These are phyloP conservation scores for Wallacemonas sp. DNA, from an alignment of 208 protist species.

Conservation along the genomic window DNA sequence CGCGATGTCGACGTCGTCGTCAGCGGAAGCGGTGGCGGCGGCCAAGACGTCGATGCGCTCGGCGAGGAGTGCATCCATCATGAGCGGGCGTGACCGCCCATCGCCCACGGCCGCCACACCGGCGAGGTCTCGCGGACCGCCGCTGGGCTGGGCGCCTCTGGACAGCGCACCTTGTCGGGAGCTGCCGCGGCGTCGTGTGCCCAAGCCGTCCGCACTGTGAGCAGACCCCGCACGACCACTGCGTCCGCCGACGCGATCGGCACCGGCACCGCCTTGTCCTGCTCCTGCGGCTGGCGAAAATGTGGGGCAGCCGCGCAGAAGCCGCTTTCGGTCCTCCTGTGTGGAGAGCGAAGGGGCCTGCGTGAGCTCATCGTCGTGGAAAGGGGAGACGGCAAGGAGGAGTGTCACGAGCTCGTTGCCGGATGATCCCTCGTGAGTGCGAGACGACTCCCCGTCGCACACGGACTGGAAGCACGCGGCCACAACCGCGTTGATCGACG, in stretches of 20 bases:
- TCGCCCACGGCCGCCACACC: neutral
- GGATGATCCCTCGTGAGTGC: neutral
- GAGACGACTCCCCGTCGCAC: neutral
- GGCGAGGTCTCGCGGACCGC: neutral
- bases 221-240: neutral
- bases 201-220: neutral
- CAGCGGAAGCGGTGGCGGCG: neutral
- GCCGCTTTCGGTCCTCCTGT: slow-evolving; percentile 25
- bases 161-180: neutral
- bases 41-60: slow-evolving; percentile 8
- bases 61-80: slow-evolving; percentile 11
- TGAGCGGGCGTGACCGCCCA: neutral
- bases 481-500: slow-evolving; percentile 68
- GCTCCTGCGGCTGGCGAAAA: neutral
- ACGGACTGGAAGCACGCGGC: slow-evolving; percentile 35
- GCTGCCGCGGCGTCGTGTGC: neutral
- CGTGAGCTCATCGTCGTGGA: slow-evolving; percentile 36
- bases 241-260: neutral
- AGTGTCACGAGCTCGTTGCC: slow-evolving; percentile 28
- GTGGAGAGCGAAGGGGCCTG: slow-evolving; percentile 24
- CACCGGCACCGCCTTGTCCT: neutral
- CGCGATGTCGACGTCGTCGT: neutral
- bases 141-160: neutral
- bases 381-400: slow-evolving; percentile 58
- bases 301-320: slow-evolving; percentile 10